Conservation (phyloP, 768 basidiomycete species). For the Sistotremastrum niveocremeum region DNA sequence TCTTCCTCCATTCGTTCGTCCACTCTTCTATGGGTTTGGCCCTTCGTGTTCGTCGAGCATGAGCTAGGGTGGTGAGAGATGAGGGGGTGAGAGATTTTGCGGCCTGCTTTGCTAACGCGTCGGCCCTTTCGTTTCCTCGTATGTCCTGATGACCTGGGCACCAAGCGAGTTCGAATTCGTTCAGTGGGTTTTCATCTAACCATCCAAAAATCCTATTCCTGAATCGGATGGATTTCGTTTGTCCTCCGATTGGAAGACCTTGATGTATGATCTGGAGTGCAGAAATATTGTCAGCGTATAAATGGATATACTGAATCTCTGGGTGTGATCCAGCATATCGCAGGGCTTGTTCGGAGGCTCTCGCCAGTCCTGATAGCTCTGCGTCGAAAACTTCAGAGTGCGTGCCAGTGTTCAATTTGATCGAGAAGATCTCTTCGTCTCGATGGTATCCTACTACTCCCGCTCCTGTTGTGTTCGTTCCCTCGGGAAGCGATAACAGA, state of each 20-base stretch:
- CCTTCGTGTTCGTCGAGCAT: too few relatives aligned
- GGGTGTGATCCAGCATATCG: conserved; percentile 1
- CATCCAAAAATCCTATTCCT: conserved; percentile 5
- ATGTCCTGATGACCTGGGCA: conserved; percentile 14
- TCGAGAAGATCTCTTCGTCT: background rate
- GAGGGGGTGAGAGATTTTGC: background rate
- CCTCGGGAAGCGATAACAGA: background rate
- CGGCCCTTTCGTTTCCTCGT: conserved; percentile 13
- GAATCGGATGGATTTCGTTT: conserved; percentile 9
- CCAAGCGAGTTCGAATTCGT: conserved; percentile 10
- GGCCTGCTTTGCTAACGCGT: conserved; percentile 15
- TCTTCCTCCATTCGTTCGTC: too few relatives aligned
- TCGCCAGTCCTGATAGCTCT: conserved; percentile 12
- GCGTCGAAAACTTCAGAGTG: conserved; percentile 7
- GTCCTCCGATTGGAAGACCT: conserved; percentile 5
- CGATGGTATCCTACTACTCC: conserved; percentile 1
- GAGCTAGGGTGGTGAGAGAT: too few relatives aligned
- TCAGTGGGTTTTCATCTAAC: conserved; percentile 4
- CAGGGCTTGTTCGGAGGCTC: conserved; percentile 7
- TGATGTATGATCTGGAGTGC: background rate
- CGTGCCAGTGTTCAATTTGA: background rate
- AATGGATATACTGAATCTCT: background rate
- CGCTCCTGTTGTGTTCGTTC: background rate
- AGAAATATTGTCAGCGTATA: conserved; percentile 10
- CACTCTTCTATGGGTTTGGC: too few relatives aligned